Evolutionary conservation across 2,329 filamentous ascomycete genomes (phyloP), one percentile per base, ranked within the genome.

Genomic region (Botrytis medusae): DNA sequence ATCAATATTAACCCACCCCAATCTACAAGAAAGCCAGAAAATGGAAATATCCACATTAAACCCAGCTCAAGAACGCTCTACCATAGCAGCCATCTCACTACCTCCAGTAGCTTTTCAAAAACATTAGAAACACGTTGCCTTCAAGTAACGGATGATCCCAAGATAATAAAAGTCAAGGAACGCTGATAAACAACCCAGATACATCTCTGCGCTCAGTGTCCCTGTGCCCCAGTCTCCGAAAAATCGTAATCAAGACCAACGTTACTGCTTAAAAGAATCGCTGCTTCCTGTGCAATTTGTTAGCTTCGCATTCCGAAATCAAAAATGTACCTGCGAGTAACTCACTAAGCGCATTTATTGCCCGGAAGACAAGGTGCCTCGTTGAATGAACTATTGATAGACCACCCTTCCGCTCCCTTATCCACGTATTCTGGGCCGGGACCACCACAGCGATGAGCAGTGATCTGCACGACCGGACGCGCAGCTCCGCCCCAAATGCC

Each of bases 21-120:
- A 14, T 5, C 48, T 6, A n/a, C 4, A n/a, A 6, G 4, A n/a
- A n/a, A n/a, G 0, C 22, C 10, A n/a, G 25, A n/a, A 8, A n/a
- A 51, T n/a, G 25, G 14, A 25, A 0, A 51, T 4, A n/a, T 51
- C n/a, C 25, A 51, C 25, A n/a, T n/a, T 1, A 51, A n/a, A n/a
- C 14, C 25, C 10, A 51, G 10, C 4, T n/a, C 8, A 0, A 5
- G n/a, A 51, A 51, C 8, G 5, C 25, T 51, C 4, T 51, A n/a
- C n/a, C 12, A 51, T 37, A n/a, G 25, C 25, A n/a, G 48, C 12
- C 25, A n/a, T 51, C 48, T n/a, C 8, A 51, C 48, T 14, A 14
- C 25, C 25, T 51, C 22, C 12, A 25, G 25, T 14, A 7, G 12
- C 25, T 2, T n/a, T 51, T n/a, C 10, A 1, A 51, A 14, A n/a